These are phyloP conservation scores for Cercospora berteroae DNA, from an alignment of 2,329 filamentous ascomycete genomes.

Conservation along the genomic window DNA sequence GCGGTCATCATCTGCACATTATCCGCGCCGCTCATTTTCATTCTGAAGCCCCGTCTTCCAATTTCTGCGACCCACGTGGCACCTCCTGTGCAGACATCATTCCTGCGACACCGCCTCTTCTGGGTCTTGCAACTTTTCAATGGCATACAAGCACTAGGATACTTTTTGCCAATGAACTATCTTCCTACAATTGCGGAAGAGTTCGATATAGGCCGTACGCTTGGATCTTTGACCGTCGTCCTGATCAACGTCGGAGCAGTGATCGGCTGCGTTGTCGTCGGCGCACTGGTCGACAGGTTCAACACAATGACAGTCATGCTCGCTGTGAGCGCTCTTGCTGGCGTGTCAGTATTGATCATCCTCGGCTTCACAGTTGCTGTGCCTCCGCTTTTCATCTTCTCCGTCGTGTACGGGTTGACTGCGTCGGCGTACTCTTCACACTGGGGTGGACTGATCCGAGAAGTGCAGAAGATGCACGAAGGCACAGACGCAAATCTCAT, in stretches of 20 bases:
- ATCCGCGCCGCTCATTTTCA: conserved; percentile 19
- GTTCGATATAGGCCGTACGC: conserved; percentile 38
- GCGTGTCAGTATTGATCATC: conserved; percentile 43
- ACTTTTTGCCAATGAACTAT: conserved; percentile 46
- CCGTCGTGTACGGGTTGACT: conserved; percentile 44
- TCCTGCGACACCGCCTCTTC: conserved; percentile 39
- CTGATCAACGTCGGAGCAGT: conserved; percentile 43
- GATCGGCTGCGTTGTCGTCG: conserved; percentile 41
- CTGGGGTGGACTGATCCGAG: conserved; percentile 34
- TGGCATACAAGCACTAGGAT: conserved; percentile 44
- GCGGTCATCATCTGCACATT: conserved; percentile 19
- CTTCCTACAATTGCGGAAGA: conserved; percentile 43
- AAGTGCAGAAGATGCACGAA: conserved; percentile 24
- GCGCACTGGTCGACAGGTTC: conserved; percentile 42
- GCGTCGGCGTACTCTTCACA: conserved; percentile 42
- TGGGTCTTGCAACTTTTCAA: conserved; percentile 47
- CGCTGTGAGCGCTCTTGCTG: conserved; percentile 39
- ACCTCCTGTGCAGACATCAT: conserved; percentile 39
- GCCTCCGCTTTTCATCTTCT: conserved; percentile 45
- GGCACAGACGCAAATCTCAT: conserved; percentile 47
- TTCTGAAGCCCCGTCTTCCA: conserved; percentile 31
- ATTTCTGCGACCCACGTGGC: conserved; percentile 27
- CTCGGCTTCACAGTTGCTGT: conserved; percentile 48
- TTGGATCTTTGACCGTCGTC: conserved; percentile 41
- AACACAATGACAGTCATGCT: conserved; percentile 42